These are phyloP conservation scores for Scedosporium boydii DNA, from an alignment of 2,329 filamentous ascomycete species.

Conservation along the genomic window DNA sequence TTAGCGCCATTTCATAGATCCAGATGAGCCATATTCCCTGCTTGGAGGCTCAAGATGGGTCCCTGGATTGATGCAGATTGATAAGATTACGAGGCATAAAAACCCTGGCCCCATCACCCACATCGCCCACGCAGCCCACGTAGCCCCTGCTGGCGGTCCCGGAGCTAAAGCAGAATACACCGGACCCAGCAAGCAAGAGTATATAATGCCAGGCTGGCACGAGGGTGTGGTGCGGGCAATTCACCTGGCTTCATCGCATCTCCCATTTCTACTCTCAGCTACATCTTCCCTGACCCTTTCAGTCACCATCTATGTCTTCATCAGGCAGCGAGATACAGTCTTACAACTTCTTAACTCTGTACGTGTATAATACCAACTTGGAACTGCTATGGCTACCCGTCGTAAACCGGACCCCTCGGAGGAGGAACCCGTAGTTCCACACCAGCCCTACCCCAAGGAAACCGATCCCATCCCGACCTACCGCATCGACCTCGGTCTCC, in stretches of 20 bases:
- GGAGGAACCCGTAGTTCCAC: neutral
- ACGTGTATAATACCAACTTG: neutral
- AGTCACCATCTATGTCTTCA: no score
- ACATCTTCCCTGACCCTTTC: no score
- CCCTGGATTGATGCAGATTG: neutral
- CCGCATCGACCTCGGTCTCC: conserved; percentile 17
- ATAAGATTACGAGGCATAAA: neutral
- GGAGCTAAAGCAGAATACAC: neutral
- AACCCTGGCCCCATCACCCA: neutral
- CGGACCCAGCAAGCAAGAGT: neutral
- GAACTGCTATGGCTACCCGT: neutral
- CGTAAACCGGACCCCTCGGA: neutral
- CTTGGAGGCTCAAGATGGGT: no score
- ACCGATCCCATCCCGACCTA: conserved; percentile 15
- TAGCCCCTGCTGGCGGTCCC: neutral
- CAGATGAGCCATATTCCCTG: no score
- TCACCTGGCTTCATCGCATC: neutral
- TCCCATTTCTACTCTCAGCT: neutral
- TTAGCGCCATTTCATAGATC: neutral
- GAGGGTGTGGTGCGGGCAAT: neutral
- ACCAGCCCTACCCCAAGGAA: neutral
- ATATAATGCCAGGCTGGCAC: neutral
- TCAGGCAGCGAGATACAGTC: no score
- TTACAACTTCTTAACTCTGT: no score
- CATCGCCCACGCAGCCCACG: neutral